These are phyloP conservation scores for Medicago lupulina DNA, from an alignment of 306 rosid genomes.

Conservation along the genomic window DNA sequence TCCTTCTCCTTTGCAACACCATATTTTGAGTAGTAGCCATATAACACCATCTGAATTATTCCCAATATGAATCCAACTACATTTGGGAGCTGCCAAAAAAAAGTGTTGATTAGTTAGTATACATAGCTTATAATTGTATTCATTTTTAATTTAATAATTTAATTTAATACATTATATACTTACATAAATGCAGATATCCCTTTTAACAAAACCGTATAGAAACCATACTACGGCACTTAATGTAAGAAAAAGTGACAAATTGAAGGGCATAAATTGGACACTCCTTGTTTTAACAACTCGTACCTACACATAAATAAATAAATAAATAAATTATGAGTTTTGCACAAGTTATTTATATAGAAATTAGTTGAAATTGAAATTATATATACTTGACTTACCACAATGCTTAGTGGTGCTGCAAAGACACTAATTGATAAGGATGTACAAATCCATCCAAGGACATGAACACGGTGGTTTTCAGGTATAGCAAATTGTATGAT, in stretches of 20 bases:
- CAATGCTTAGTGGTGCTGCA: constrained; percentile 73
- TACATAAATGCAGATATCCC: constrained; percentile 69
- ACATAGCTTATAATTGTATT: background rate
- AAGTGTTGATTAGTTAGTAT: background rate
- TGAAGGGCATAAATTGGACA: constrained; percentile 75
- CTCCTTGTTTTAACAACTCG: constrained; percentile 72
- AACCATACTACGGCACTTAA: constrained; percentile 83
- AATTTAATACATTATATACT: constrained; percentile 33
- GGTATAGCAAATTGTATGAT: constrained; percentile 42
- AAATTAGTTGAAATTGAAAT: background rate
- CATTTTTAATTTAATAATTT: background rate
- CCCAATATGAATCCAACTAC: constrained; percentile 68
- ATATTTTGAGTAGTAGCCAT: constrained; percentile 55
- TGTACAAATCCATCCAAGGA: constrained; percentile 79
- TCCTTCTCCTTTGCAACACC: background rate
- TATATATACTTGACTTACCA: constrained; percentile 52
- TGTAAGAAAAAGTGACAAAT: constrained; percentile 71
- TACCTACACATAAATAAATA: constrained; percentile 49
- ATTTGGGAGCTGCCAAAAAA: constrained; percentile 63
- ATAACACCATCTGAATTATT: constrained; percentile 69
- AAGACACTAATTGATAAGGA: constrained; percentile 62
- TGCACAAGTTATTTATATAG: background rate
- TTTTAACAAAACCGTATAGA: constrained; percentile 57
- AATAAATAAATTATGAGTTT: background rate
- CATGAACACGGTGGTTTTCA: constrained; percentile 27